Base-by-base conservation (phyloP, 768 basidiomycete genomes). In the Pleurotus sapidus region DNA sequence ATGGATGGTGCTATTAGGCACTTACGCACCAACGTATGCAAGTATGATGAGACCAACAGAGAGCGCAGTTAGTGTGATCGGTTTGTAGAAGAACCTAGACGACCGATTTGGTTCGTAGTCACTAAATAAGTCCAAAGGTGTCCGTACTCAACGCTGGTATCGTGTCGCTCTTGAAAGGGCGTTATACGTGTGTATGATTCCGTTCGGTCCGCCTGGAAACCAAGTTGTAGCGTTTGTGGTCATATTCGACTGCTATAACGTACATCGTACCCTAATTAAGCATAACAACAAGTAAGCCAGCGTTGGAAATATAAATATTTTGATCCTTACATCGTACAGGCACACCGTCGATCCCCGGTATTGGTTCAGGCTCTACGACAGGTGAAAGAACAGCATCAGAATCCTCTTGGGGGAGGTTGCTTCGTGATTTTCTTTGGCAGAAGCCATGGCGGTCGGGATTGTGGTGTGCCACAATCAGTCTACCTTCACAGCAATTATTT, bases 151-250 rank as follows among this genome's bases (percentile, higher is more conserved):
- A 93, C 80, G 61, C 84, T 89, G 20, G 91, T 90, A 67, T 93
- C 91, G 67, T 85, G 80, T 65, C 78, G 84, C 74, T 92, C 89
- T 69, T 93, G 90, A 68, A 93, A 93, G 24, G 91, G 91, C 46
- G 79, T 77, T 63, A 91, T 93, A 57, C 86, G 82, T 17, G 91
- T 93, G 67, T 93, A 93, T 8, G 91, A 64, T 69, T 93, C 91
- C 47, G 87, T 86, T 61, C 90, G 85, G 72, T 93, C 84, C 57
- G 92, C 92, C 91, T 93, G 61, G 60, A 60, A 61, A 43, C 30
- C 8, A 34, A 34, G 30, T 34, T 34, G 30, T 34, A 34, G 30
- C 30, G 30, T 9, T 1, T 34, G 30, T 34, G 8, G 8, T 11
- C 30, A 34, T 34, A 11, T 8, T 9, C 57, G 60, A 60, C n/a